These are phyloP conservation scores for Phlyctochytrium planicorne DNA, from an alignment of 192 early-diverging fungal species.

Conservation along the genomic window DNA sequence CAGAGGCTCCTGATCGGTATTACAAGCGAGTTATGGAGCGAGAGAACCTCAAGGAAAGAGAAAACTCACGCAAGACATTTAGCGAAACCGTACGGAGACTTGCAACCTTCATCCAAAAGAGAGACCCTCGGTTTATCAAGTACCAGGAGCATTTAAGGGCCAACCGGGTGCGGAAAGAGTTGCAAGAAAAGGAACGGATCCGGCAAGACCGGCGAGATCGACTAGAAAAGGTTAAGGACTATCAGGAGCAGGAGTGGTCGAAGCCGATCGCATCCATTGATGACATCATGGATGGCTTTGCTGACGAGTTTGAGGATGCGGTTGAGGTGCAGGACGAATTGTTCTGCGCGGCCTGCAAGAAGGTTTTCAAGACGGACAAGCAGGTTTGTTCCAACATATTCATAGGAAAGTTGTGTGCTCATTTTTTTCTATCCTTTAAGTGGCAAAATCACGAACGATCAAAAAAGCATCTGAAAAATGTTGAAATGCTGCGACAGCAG, in stretches of 20 bases:
- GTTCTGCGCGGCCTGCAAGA: constrained; percentile 86
- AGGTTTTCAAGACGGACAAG: constrained; percentile 76
- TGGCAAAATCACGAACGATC: constrained; percentile 83
- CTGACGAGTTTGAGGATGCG: constrained; percentile 35
- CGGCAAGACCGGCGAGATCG: constrained; percentile 28
- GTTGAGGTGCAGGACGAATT: constrained; percentile 50
- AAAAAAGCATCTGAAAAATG: constrained; percentile 82
- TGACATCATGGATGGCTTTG: constrained; percentile 25
- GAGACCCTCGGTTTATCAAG: constrained; percentile 85
- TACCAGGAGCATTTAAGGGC: constrained; percentile 57
- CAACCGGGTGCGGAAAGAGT: constrained; percentile 61
- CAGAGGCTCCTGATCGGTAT: constrained; percentile 79
- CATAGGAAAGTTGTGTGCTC: neutral
- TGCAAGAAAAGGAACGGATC: constrained; percentile 39
- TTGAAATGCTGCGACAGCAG: constrained; percentile 69
- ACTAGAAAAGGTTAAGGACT: constrained; percentile 26
- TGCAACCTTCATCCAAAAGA: constrained; percentile 74
- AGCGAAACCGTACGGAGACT: constrained; percentile 58
- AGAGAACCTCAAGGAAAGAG: constrained; percentile 84
- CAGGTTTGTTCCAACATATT: too few relatives aligned
- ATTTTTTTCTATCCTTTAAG: constrained; percentile 36
- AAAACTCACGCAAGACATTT: constrained; percentile 56
- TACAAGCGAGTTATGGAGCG: constrained; percentile 85
- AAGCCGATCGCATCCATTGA: constrained; percentile 25
- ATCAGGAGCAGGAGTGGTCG: constrained; percentile 35